phyloP scores from a whole-genome alignment of 176 grass and related monocot species.

The Musa troglodytarum region DNA sequence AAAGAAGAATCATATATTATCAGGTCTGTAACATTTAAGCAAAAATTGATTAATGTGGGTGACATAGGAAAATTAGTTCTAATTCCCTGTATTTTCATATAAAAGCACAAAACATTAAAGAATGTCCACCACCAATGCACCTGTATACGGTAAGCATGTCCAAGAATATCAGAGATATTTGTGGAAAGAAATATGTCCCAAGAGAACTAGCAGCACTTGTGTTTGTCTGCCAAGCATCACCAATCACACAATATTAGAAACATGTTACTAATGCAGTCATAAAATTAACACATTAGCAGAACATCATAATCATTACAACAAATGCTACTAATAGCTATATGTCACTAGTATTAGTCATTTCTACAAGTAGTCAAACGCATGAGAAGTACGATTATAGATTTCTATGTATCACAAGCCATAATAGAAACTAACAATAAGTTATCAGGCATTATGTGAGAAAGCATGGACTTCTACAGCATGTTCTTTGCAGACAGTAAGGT shows the following conservation, averaged over 20 bases:
- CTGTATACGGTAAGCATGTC: conserved; percentile 99
- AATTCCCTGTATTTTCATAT: neutral
- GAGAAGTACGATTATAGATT: too few relatives aligned
- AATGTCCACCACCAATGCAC: conserved; percentile 15
- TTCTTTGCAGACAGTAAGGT: too few relatives aligned
- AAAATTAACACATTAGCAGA: too few relatives aligned
- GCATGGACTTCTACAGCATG: neutral
- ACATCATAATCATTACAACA: too few relatives aligned
- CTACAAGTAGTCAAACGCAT: too few relatives aligned
- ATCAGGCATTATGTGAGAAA: neutral
- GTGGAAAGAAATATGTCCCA: conserved; percentile 87
- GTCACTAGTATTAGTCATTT: too few relatives aligned
- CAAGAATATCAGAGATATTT: conserved; percentile 90
- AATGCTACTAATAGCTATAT: too few relatives aligned
- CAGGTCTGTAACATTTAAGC: neutral
- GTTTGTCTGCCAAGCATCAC: conserved; percentile 80
- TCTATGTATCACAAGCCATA: neutral
- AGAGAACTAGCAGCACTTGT: conserved; percentile 85
- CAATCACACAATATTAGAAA: conserved; percentile 17
- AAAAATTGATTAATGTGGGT: neutral
- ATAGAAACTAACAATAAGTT: neutral
- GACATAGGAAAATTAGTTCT: neutral
- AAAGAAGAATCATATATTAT: conserved; percentile 13
- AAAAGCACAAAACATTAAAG: neutral
- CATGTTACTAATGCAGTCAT: neutral